Evolutionary conservation across 768 basidiomycete genomes (phyloP).

Genomic region (Suillus discolor): DNA sequence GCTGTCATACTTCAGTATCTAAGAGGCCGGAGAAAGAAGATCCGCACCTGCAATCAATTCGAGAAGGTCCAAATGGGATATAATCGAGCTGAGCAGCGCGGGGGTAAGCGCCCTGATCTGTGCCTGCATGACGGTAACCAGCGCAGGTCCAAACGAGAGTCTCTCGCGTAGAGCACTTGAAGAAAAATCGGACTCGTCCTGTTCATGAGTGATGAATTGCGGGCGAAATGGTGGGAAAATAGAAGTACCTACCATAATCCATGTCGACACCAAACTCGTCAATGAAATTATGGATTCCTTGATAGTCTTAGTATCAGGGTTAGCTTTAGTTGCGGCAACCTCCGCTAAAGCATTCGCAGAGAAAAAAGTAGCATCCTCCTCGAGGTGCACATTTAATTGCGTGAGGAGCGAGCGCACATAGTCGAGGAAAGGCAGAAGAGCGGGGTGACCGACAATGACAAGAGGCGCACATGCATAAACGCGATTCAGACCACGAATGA

Average conservation of each 20-base stretch:
- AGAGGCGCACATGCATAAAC: conserved; percentile 9
- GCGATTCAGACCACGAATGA: conserved; percentile 13
- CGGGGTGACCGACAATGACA: neutral
- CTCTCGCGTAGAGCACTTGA: neutral
- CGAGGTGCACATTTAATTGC: conserved; percentile 6
- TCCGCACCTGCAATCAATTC: conserved; percentile 10
- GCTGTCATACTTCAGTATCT: conserved; percentile 3
- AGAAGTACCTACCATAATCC: conserved; percentile 5
- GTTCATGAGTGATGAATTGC: neutral
- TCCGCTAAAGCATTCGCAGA: neutral
- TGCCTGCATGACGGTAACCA: conserved; percentile 2
- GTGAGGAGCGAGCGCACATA: conserved; percentile 5
- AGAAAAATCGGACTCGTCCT: conserved; percentile 5
- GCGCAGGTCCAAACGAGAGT: conserved; percentile 1
- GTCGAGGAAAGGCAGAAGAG: conserved; percentile 7
- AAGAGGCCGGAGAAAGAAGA: neutral
- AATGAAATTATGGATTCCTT: conserved; percentile 4
- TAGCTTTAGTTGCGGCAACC: neutral
- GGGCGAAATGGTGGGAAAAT: neutral
- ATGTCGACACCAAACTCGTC: neutral
- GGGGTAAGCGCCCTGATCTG: conserved; percentile 5
- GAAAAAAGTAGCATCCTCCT: conserved; percentile 8
- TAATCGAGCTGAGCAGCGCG: neutral
- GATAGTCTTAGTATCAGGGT: conserved; percentile 4
- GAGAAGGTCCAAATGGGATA: conserved; percentile 10